phyloP scores from a whole-genome alignment of 164 flowering plant genomes.

The Vitis rupestris region DNA sequence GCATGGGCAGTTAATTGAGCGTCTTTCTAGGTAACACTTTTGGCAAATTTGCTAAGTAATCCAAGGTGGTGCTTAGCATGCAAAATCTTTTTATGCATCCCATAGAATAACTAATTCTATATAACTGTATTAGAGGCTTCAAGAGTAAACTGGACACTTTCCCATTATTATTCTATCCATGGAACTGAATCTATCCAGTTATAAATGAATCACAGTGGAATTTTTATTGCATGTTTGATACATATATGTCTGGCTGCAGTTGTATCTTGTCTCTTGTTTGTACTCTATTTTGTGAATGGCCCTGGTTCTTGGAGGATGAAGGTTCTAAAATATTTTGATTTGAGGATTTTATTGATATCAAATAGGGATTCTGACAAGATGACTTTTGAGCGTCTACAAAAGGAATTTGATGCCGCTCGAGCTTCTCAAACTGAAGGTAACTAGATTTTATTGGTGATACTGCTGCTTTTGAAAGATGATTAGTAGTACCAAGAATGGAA shows the following conservation, averaged over 20 bases:
- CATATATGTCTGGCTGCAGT: neutral
- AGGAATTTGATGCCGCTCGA: conserved; percentile 91
- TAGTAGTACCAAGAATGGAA: too few species aligned
- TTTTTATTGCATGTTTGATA: neutral
- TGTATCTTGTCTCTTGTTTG: neutral
- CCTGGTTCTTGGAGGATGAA: neutral
- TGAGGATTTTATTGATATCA: conserved; percentile 7
- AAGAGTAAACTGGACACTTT: too few species aligned
- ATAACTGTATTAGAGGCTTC: neutral
- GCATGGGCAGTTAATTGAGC: conserved; percentile 76
- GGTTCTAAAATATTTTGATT: neutral
- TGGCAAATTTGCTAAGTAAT: neutral
- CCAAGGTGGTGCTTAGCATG: neutral
- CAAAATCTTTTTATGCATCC: neutral
- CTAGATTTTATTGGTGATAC: neutral
- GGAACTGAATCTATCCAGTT: neutral
- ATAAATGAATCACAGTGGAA: neutral
- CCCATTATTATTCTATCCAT: neutral
- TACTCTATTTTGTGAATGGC: neutral
- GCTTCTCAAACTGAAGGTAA: conserved; percentile 95
- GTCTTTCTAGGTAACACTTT: conserved; percentile 73
- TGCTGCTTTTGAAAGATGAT: too few species aligned
- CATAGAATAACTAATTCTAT: neutral
- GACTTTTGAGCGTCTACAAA: conserved; percentile 80
- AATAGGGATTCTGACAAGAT: conserved; percentile 89